Evolutionary conservation across 768 basidiomycete genomes (phyloP).

Genomic region (Neoboletus brunneissimus): DNA sequence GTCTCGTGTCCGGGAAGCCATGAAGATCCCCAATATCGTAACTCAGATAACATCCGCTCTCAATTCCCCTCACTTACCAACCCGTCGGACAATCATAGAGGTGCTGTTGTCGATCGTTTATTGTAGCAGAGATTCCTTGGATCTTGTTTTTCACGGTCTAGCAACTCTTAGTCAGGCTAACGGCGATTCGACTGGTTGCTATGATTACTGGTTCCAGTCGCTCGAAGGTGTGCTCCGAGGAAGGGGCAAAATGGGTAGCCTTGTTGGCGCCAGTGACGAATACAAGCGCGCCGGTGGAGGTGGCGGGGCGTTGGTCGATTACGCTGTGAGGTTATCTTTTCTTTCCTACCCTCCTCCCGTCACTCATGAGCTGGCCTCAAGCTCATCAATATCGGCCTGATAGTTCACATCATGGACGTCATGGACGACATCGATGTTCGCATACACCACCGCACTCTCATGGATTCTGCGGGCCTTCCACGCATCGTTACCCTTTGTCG

Average conservation of each 20-base stretch:
- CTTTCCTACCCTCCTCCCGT: neutral
- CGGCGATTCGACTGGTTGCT: constrained; percentile 54
- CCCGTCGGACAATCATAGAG: constrained; percentile 77
- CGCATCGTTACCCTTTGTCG: constrained; percentile 69
- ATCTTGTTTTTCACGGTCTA: constrained; percentile 71
- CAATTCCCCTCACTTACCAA: constrained; percentile 74
- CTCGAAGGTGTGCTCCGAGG: constrained; percentile 75
- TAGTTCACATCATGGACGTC: constrained; percentile 61
- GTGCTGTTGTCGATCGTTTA: constrained; percentile 72
- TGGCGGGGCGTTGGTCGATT: constrained; percentile 75
- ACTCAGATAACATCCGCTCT: constrained; percentile 79
- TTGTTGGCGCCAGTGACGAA: constrained; percentile 94
- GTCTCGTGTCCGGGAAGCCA: constrained; percentile 68
- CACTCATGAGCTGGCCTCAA: constrained; percentile 17
- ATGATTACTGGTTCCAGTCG: constrained; percentile 88
- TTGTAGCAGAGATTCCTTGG: constrained; percentile 58
- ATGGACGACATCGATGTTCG: constrained; percentile 81
- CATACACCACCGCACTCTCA: constrained; percentile 81
- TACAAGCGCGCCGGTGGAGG: constrained; percentile 64
- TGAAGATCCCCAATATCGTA: constrained; percentile 70
- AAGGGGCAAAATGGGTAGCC: constrained; percentile 90
- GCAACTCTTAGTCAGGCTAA: constrained; percentile 71
- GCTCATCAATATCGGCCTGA: constrained; percentile 62
- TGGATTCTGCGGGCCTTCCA: constrained; percentile 83
- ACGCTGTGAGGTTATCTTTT: constrained; percentile 59